Evolutionary conservation across 495 filamentous ascomycete species (phyloP), one percentile per base, ranked within the genome.

Genomic region (Lasiosphaeriaceae sp.): DNA sequence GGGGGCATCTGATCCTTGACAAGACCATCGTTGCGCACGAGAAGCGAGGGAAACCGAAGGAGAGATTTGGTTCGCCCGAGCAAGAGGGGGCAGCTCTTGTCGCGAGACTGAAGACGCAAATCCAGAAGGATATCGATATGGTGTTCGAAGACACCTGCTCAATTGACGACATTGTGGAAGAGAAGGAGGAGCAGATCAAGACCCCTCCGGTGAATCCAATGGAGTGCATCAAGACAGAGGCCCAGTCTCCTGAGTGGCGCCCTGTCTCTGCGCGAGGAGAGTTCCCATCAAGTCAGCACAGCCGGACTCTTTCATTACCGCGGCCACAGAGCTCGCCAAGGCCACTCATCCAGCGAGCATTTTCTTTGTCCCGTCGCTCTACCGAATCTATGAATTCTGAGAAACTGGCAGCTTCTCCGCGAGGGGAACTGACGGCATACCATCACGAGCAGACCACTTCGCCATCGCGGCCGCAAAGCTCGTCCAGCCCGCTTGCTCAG

Each of bases 141-240:
- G 60, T 77, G 22, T 77, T 74, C 44, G 72, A 72, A 46, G 75
- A 79, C 54, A 75, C 76, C 3, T 70, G 74, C 52, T 71, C 67
- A 12, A 65, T 77, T 24, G 66, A 76, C 26, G 72, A 74, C 50
- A 64, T 64, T 47, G 55, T 60, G 3, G 72, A 73, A 12, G 61
- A 70, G 20, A 62, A 71, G 11, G 50, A 52, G 9, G 51, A 53
- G 47, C 50, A 65, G 22, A 43, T 24, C 23, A 51, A 58, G 23
- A 20, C 23, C 4, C 45, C 54, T 31, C 50, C 50, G 22, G 21
- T n/a, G 16, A 41, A 35, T 35, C 26, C 45, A 16, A 43, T 58
- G 12, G 54, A 54, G 48, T 56, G 34, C 50, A 22, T 50, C 61
- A 17, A 26, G 52, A 31, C 19, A 52, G 50, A 24, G 52, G 61